Evolutionary conservation across 441 rosid species (phyloP), one percentile per base, ranked within the genome.

Genomic region (Corymbia citriodora): DNA sequence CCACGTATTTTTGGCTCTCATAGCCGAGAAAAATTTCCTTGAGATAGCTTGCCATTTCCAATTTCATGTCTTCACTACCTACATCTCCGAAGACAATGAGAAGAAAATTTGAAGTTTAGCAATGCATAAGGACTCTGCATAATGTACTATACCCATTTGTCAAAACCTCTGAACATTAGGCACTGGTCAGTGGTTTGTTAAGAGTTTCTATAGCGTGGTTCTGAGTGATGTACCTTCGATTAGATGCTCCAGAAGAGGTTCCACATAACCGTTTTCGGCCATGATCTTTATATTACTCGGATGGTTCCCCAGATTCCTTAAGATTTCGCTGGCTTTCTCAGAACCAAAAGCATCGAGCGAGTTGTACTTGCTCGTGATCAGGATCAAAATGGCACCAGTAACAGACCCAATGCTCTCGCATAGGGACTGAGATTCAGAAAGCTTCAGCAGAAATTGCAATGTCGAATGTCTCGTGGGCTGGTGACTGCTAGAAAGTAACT

Each of bases 211-310:
- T 23, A 15, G n/a, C 6, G 10, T 49, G 27, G 53, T 55, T 88
- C 49, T n/a, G 70, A 85, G 74, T 40, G 79, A 8, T 45, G 11
- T 83, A 97, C 99, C 99, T 96, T 94, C 93, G 68, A 88, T 91
- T 52, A 97, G 97, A 94, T 95, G 97, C 88, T 87, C 90, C 91
- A 97, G 91, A 92, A 97, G 98, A 85, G 99, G 99, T 88, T 95
- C 98, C 92, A 97, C 74, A 15, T 95, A 92, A 53, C 99, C 99
- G 92, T 93, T 95, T 93, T 97, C 99, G 17, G 99, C 99, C 99
- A 97, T 97, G 89, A 87, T 92, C 95, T 95, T 97, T 86, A 97
- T 94, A 91, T 97, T 97, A 63, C 82, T 86, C 16, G 95, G 97
- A 68, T 63, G 87, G 50, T 90, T 92, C 94, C 95, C 98, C 27